A percentile compares a stretch with the other conserved stretches of the same genome.
Conservation (phyloP, 2,329 filamentous ascomycete species). For the Aureobasidium sp. region DNA sequence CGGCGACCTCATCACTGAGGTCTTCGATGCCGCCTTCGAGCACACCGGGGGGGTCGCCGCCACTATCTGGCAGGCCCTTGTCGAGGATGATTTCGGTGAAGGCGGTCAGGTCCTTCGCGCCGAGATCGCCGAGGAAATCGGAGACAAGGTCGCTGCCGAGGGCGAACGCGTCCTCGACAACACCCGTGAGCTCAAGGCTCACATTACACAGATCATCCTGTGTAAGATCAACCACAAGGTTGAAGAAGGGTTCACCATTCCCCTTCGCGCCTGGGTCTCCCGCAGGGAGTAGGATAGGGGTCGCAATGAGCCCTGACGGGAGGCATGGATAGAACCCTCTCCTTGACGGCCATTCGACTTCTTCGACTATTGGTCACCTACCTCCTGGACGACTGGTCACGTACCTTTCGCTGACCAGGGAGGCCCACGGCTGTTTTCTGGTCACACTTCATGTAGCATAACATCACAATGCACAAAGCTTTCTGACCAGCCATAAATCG, state of each 20-base stretch:
- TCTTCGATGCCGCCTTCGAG: neutral
- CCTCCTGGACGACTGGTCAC: neutral
- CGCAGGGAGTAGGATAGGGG: neutral
- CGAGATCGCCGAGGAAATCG: neutral
- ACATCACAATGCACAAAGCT: neutral
- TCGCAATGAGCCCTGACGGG: neutral
- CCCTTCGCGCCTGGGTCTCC: neutral
- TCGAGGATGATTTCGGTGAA: neutral
- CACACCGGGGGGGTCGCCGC: neutral
- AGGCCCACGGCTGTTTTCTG: no score
- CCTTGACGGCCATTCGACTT: neutral
- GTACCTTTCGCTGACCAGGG: neutral
- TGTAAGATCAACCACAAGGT: neutral
- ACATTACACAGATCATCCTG: neutral
- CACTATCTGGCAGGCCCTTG: neutral
- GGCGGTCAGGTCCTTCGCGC: neutral
- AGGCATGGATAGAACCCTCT: neutral
- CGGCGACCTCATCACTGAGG: neutral
- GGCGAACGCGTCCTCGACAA: neutral
- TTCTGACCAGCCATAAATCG: neutral
- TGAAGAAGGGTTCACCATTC: neutral
- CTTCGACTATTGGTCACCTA: neutral
- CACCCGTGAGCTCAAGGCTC: neutral
- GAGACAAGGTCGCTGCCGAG: neutral
- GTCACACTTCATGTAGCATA: no score